A percentile compares a stretch with the other conserved stretches of the same genome.
Evolutionary conservation across 352 stramenopile species (phyloP).

Genomic region (Thalassiosira livingstoniorum): DNA sequence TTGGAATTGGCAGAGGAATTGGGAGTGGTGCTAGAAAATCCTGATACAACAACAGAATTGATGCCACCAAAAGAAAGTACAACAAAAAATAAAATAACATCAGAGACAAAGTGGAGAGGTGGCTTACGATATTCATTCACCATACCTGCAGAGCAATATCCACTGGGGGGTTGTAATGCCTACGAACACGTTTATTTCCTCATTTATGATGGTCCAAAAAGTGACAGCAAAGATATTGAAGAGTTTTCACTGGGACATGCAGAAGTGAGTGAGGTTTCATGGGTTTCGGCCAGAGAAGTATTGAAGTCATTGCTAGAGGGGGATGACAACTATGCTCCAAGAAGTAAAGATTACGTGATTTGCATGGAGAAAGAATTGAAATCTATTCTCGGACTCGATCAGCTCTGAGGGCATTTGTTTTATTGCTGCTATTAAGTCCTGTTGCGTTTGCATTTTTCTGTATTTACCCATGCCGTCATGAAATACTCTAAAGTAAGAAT

Average conservation of each 20-base stretch:
- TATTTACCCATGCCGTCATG: too few species aligned
- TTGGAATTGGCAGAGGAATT: slow-evolving; percentile 64
- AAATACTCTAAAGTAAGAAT: too few species aligned
- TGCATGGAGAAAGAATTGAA: slow-evolving; percentile 30
- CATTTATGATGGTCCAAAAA: neutral
- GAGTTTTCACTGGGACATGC: slow-evolving; percentile 45
- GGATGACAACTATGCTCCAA: slow-evolving; percentile 42
- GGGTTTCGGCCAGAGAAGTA: slow-evolving; percentile 32
- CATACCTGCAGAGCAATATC: slow-evolving; percentile 49
- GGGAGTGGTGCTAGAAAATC: slow-evolving; percentile 33
- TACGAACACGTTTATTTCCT: slow-evolving; percentile 70
- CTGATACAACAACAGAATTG: neutral
- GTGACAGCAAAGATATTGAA: neutral
- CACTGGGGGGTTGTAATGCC: slow-evolving; percentile 60
- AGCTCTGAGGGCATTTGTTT: too few species aligned
- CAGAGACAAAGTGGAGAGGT: neutral
- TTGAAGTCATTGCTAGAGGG: slow-evolving; percentile 38
- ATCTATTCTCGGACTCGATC: neutral
- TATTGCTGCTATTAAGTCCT: too few species aligned
- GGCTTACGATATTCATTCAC: slow-evolving; percentile 51
- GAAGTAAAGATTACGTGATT: slow-evolving; percentile 39
- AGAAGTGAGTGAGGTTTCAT: slow-evolving; percentile 58
- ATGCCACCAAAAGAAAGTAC: too few species aligned
- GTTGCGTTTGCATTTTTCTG: too few species aligned
- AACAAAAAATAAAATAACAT: too few species aligned